Percentiles rank a stretch among this genome's conserved stretches.
Conservation (phyloP, 768 basidiomycete genomes). For the Lactarius akahatsu region DNA sequence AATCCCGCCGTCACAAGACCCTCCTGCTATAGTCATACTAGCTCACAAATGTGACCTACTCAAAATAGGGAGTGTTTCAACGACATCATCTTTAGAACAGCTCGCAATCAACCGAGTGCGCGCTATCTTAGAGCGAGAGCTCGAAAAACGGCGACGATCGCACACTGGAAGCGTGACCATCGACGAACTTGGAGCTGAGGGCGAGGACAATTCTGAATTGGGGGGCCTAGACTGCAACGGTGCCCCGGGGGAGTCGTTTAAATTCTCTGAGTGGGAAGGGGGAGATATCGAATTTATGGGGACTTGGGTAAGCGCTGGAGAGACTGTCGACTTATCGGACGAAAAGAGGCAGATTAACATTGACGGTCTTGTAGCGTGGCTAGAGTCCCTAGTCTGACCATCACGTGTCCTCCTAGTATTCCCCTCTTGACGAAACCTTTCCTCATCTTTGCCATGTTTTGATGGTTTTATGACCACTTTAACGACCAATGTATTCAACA, state of each 20-base stretch:
- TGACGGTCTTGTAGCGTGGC: conserved; percentile 12
- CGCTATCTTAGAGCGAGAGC: conserved; percentile 77
- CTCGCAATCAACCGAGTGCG: conserved; percentile 70
- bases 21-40: conserved; percentile 62
- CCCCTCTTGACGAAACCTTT: not conserved
- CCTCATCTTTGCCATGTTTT: not conserved
- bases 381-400: conserved; percentile 9
- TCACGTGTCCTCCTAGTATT: not conserved
- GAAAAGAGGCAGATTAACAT: conserved; percentile 37
- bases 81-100: conserved; percentile 38
- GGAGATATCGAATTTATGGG: conserved; percentile 71
- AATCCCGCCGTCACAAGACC: conserved; percentile 64
- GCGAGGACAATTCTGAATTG: conserved; percentile 50
- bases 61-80: conserved; percentile 45
- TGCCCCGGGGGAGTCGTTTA: conserved; percentile 55
- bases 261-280: conserved; percentile 81
- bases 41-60: conserved; percentile 79
- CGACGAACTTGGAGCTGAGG: conserved; percentile 73
- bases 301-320: conserved; percentile 48
- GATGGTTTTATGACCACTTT: conserved; percentile 15
- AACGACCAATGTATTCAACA: conserved; percentile 41
- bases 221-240: conserved; percentile 73
- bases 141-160: conserved; percentile 70
- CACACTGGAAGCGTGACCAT: conserved; percentile 66
- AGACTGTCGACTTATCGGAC: conserved; percentile 29